Percentiles rank a stretch among this genome's conserved stretches.
Evolutionary conservation across 2,329 filamentous ascomycete species (phyloP).

Genomic region (Alternaria infectoria): DNA sequence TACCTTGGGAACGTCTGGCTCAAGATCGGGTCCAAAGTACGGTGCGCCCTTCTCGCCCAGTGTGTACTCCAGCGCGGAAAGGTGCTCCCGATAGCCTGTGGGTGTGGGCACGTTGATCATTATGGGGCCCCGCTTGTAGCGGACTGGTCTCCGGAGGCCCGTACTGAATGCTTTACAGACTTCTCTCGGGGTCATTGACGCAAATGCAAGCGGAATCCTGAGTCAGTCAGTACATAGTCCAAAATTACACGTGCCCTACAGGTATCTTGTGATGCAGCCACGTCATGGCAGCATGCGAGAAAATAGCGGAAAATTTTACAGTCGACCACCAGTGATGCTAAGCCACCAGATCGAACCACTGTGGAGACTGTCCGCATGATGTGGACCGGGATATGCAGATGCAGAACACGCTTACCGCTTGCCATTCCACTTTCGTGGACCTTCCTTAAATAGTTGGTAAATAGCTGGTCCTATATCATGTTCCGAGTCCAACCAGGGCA

Average conservation of each 20-base stretch:
- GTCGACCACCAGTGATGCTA: slow-evolving; percentile 14
- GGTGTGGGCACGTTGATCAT: slow-evolving; percentile 87
- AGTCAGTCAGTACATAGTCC: slow-evolving; percentile 33
- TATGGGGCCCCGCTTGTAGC: slow-evolving; percentile 79
- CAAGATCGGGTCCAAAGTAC: slow-evolving; percentile 67
- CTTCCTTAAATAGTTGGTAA: slow-evolving; percentile 94
- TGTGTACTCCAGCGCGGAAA: slow-evolving; percentile 68
- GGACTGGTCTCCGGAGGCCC: slow-evolving; percentile 78
- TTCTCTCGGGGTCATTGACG: slow-evolving; percentile 82
- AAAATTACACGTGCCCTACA: slow-evolving; percentile 22
- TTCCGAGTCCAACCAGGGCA: slow-evolving; percentile 96
- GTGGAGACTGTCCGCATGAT: slow-evolving; percentile 28
- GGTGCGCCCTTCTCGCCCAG: slow-evolving; percentile 66
- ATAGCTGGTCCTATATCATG: slow-evolving; percentile 94
- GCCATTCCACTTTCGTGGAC: slow-evolving; percentile 80
- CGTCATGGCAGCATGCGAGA: slow-evolving; percentile 14
- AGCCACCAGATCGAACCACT: slow-evolving; percentile 27
- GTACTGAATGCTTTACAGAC: slow-evolving; percentile 80
- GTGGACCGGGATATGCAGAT: slow-evolving; percentile 28
- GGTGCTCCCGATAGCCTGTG: slow-evolving; percentile 84
- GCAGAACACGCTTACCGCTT: slow-evolving; percentile 61
- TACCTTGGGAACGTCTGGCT: slow-evolving; percentile 69
- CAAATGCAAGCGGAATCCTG: slow-evolving; percentile 88
- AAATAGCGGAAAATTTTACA: slow-evolving; percentile 15
- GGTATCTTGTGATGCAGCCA: slow-evolving; percentile 7